A percentile compares a stretch with the other conserved stretches of the same genome.
phyloP scores from a whole-genome alignment of 2,329 filamentous ascomycete species.

The Phaeosphaeria sp. region DNA sequence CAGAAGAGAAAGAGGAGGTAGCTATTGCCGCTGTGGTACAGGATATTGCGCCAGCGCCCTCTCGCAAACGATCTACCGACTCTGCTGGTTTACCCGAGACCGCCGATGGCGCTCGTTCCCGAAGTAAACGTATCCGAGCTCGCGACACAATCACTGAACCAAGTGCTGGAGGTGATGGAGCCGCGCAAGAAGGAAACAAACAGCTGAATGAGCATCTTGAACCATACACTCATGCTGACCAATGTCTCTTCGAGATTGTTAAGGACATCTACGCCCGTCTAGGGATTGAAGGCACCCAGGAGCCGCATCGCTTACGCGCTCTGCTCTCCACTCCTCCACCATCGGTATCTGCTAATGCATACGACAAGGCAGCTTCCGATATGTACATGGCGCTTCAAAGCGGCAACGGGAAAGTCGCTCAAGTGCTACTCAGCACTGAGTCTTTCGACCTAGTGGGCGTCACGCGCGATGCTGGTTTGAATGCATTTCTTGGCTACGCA shows the following conservation, averaged over 20 bases:
- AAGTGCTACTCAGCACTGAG: constrained; percentile 56
- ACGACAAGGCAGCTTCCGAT: constrained; percentile 50
- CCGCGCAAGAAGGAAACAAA: constrained; percentile 59
- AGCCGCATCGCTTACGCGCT: constrained; percentile 47
- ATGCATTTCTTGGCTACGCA: constrained; percentile 64
- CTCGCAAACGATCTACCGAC: constrained; percentile 67
- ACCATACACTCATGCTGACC: constrained; percentile 61
- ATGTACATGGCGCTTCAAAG: constrained; percentile 48
- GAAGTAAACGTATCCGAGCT: constrained; percentile 67
- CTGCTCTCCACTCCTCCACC: constrained; percentile 28
- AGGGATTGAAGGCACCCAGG: constrained; percentile 54
- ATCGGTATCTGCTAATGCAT: constrained; percentile 15
- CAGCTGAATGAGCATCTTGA: constrained; percentile 63
- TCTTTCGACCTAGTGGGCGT: constrained; percentile 56
- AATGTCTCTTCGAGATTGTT: constrained; percentile 62
- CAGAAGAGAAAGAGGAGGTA: constrained; percentile 24
- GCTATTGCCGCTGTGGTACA: constrained; percentile 12
- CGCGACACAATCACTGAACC: constrained; percentile 62
- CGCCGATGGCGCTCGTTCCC: constrained; percentile 61
- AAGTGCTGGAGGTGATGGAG: constrained; percentile 53
- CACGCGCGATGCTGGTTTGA: constrained; percentile 59
- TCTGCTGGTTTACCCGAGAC: constrained; percentile 65
- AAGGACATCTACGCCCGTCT: constrained; percentile 60
- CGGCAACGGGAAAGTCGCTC: constrained; percentile 52
- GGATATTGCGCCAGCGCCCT: constrained; percentile 49